Base-by-base conservation (phyloP, 1,284 basidiomycete genomes). In the Rhodofomes roseus region DNA sequence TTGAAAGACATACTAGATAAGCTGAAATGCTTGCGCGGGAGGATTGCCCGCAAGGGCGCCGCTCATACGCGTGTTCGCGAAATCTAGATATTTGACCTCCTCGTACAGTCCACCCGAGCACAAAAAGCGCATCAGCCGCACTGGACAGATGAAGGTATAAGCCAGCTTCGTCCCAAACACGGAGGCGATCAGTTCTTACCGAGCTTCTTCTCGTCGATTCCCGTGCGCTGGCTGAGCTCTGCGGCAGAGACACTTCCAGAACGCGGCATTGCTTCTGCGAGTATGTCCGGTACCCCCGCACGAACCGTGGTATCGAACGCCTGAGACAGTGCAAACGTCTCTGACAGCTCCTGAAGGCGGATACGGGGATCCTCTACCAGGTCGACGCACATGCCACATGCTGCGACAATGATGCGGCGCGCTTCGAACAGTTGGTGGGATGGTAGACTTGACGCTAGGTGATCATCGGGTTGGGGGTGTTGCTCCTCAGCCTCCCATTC, bases 291-390 rank as follows among this genome's bases (percentile, higher is more conserved):
- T 29, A 65, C 57, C 14, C 60, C 48, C 3, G 56, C 51, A 29
- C 62, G 57, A 4, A 48, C 55, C 6, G 56, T 62, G 39, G 62
- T 62, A 23, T 59, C 59, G 56, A 64, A 27, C 3, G 64, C 62
- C 7, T 59, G 41, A 16, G 64, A 52, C 43, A 60, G 43, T 40
- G 43, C 50, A 44, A 39, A 58, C n/a, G 54, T 23, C 27, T 36
- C 22, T 4, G 44, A 31, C 8, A 64, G 20, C 56, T 63, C 64
- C 56, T 59, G 37, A 18, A 62, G n/a, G 16, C 64, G 60, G n/a
- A 16, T 20, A 20, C 43, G 56, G 2, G 64, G 62, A n/a, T 65
- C 59, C 22, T 63, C 54, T 1, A 65, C 64, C 27, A 63, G 31
- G 23, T 60, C 62, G 7, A 55, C n/a, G 29, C 58, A 56, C 54